A percentile compares a stretch with the other conserved stretches of the same genome.
These are phyloP conservation scores for Talaromyces sp. DNA, from an alignment of 2,329 filamentous ascomycete species.

Conservation along the genomic window DNA sequence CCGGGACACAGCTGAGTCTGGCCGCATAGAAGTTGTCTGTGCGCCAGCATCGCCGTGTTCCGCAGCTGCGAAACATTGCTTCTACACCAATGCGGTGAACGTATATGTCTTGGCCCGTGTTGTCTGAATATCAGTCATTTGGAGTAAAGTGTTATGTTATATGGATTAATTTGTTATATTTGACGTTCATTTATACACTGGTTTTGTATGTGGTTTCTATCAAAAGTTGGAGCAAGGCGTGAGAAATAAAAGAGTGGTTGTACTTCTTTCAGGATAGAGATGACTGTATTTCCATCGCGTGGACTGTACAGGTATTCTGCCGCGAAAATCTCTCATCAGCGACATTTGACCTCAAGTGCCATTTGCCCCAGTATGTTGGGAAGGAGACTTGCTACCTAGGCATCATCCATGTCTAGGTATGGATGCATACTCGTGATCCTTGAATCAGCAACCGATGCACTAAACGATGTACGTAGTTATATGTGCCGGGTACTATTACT, in stretches of 20 bases:
- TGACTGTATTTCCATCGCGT: not conserved
- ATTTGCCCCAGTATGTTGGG: not conserved
- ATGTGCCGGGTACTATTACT: not conserved
- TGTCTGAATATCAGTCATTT: not conserved
- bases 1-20: not conserved
- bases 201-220: not conserved
- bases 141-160: no score
- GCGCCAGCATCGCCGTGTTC: not conserved
- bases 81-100: not conserved
- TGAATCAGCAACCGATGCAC: not conserved
- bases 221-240: not conserved
- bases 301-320: not conserved
- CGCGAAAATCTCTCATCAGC: not conserved
- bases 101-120: not conserved
- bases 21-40: constrained; percentile 5
- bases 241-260: not conserved
- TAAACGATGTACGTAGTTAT: not conserved
- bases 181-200: not conserved
- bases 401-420: not conserved
- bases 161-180: not conserved
- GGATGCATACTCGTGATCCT: not conserved
- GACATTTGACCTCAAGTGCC: not conserved
- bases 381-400: no score
- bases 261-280: not conserved
- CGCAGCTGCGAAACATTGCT: not conserved